Evolutionary conservation across 345 rosid genomes (phyloP).

Genomic region (Laguncularia racemosa): DNA sequence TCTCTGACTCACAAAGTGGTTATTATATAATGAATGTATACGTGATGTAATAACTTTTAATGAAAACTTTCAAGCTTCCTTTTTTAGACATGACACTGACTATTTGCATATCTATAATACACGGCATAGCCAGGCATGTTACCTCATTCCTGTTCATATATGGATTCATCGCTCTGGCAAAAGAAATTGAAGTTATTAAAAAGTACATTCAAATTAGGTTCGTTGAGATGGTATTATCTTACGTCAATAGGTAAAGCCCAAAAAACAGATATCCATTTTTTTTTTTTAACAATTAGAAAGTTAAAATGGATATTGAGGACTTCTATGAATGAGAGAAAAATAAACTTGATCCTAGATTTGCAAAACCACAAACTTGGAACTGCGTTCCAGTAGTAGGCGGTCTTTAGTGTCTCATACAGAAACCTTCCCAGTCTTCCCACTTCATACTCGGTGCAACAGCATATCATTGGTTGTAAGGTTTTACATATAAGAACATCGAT

Average conservation of each 20-base stretch:
- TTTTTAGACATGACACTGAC: no score
- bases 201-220: background rate
- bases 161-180: slow-evolving; percentile 85
- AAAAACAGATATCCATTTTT: no score
- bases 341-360: background rate
- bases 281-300: no score
- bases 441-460: slow-evolving; percentile 99
- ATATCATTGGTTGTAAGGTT: slow-evolving; percentile 98
- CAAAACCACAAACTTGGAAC: background rate
- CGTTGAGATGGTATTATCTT: no score
- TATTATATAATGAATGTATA: no score
- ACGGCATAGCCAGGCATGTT: slow-evolving; percentile 99
- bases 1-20: no score
- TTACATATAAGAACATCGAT: slow-evolving; percentile 95
- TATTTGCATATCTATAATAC: slow-evolving; percentile 87
- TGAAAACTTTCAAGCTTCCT: no score
- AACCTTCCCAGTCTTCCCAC: slow-evolving; percentile 96
- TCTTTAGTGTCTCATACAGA: slow-evolving; percentile 87
- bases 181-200: background rate
- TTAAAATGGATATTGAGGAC: background rate
- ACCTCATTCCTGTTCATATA: slow-evolving; percentile 93
- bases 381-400: slow-evolving; percentile 98
- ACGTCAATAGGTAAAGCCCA: background rate
- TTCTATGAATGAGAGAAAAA: background rate
- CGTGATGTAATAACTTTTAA: no score